These are phyloP conservation scores for Psilocybe cyanescens DNA, from an alignment of 768 basidiomycete genomes.

Conservation along the genomic window DNA sequence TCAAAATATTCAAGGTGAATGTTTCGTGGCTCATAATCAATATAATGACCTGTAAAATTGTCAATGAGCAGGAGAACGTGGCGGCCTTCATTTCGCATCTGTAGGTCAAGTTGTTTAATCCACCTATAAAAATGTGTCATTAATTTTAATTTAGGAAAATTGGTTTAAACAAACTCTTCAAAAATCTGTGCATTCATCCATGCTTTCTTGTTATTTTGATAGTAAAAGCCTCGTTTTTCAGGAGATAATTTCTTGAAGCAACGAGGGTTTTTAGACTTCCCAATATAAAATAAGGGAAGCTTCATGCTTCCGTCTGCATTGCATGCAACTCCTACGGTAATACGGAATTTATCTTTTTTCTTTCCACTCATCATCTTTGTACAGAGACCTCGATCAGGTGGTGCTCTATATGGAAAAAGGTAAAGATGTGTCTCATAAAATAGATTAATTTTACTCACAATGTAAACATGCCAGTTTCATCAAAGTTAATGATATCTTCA, in stretches of 20 bases:
- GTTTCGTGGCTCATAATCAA: conserved; percentile 23
- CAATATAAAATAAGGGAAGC: conserved; percentile 35
- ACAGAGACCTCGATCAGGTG: conserved; percentile 28
- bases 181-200: background rate
- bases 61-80: conserved; percentile 37
- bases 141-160: too few relatives aligned
- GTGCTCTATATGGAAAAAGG: background rate
- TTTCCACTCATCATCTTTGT: conserved; percentile 35
- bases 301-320: conserved; percentile 38
- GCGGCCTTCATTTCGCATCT: conserved; percentile 23
- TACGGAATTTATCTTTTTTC: conserved; percentile 32
- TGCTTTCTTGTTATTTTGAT: conserved; percentile 27
- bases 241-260: conserved; percentile 30
- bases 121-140: conserved; percentile 16
- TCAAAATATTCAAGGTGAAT: conserved; percentile 33
- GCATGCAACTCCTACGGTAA: conserved; percentile 28
- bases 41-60: conserved; percentile 32
- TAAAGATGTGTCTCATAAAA: background rate
- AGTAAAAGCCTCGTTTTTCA: conserved; percentile 34
- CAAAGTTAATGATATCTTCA: conserved; percentile 29
- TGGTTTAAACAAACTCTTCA: background rate
- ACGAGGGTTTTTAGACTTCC: conserved; percentile 31
- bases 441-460: background rate
- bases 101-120: conserved; percentile 33
- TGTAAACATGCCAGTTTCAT: conserved; percentile 25